phyloP scores from a whole-genome alignment of 768 basidiomycete genomes.

The Sarcomyxa edulis region DNA sequence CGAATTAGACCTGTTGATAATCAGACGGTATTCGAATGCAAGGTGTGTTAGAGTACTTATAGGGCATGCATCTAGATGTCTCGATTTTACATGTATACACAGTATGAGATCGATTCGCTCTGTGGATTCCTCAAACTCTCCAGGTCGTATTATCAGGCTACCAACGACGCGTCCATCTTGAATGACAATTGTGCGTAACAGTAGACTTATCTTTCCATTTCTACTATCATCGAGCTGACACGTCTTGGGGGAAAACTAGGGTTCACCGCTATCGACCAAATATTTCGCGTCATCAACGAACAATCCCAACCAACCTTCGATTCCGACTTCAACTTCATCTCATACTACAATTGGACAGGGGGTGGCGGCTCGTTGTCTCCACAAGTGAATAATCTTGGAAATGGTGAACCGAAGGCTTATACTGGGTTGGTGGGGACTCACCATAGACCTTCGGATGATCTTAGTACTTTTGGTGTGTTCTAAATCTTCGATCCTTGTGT shows the following conservation, averaged over 20 bases:
- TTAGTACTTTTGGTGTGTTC: constrained; percentile 55
- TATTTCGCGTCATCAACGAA: constrained; percentile 73
- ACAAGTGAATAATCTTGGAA: constrained; percentile 60
- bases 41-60: constrained; percentile 34
- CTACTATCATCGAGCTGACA: constrained; percentile 4
- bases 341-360: constrained; percentile 82
- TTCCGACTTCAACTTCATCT: constrained; percentile 64
- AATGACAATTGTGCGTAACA: constrained; percentile 54
- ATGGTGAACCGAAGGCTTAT: constrained; percentile 70
- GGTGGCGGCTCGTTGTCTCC: constrained; percentile 59
- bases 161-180: constrained; percentile 67
- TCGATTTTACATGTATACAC: constrained; percentile 1
- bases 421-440: constrained; percentile 75
- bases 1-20: constrained; percentile 56
- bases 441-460: constrained; percentile 73
- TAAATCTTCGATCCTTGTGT: background rate
- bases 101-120: constrained; percentile 80
- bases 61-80: too few species aligned
- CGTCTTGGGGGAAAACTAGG: constrained; percentile 37
- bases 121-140: constrained; percentile 79
- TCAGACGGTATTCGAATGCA: constrained; percentile 76
- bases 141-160: constrained; percentile 65
- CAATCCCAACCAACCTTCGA: constrained; percentile 74
- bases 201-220: too few species aligned
- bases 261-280: constrained; percentile 61